Base-by-base conservation (phyloP, 2,329 filamentous ascomycete genomes). In the Stemphylium lycopersici region DNA sequence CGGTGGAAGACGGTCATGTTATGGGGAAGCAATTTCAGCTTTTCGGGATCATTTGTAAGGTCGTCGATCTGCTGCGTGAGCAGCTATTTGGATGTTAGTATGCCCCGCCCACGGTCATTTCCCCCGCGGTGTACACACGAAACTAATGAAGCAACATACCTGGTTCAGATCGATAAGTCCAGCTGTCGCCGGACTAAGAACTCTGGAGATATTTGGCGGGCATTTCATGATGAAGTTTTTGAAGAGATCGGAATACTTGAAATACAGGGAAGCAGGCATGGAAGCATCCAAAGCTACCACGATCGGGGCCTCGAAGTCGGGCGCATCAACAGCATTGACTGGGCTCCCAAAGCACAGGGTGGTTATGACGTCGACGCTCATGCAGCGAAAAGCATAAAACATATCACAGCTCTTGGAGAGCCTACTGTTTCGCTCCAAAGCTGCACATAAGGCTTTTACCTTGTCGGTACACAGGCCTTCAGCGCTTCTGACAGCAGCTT, bases 321-420 rank as follows among this genome's bases (percentile, higher is more conserved):
- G 70, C 3, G 66, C 68, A 13, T 75, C 70, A 38, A 79, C 64
- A 7, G 75, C 74, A 40, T 78, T 48, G 6, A 79, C 68, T 8
- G 73, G 67, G 18, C 73, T 72, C 8, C 71, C 77, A 52, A 80
- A 80, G 56, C 75, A 78, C 47, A 79, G 77, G 6, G 67, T 68
- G 13, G 57, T 70, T 4, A 70, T 67, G 11, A 69, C 51, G 34
- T 70, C 68, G 36, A 69, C 59, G 26, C 57, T 64, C 51, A 58
- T 55, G 40, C 56, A 61, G 42, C 41, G 61, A 16, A 68, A 62
- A 3, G 69, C 70, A 41, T 55, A 70, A 55, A 66, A 64, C 26
- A 73, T 31, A 38, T 72, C 64, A 2, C 59, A 41, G 16, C 45
- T 52, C 38, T 65, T 61, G 4, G 44, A 49, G 3, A 56, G 47